A percentile compares a stretch with the other conserved stretches of the same genome.
These are phyloP conservation scores for Hemisphaericaspora nanyangensis DNA, from an alignment of 805 yeast species.

Conservation along the genomic window DNA sequence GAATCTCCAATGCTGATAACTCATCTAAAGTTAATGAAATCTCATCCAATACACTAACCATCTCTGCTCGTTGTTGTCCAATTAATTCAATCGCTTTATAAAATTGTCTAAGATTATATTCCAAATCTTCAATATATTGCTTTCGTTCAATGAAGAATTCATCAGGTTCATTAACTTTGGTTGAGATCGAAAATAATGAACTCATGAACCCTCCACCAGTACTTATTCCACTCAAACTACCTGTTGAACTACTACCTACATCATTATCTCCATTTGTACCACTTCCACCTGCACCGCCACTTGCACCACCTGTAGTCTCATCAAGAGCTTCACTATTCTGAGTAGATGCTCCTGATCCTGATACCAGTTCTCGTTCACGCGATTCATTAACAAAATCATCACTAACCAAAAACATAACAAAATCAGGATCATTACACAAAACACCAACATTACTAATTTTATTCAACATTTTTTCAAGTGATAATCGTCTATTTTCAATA, in stretches of 20 bases:
- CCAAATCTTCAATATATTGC: conserved; percentile 65
- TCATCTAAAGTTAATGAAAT: conserved; percentile 49
- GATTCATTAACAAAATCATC: conserved; percentile 66
- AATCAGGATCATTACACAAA: conserved; percentile 71
- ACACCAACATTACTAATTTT: conserved; percentile 57
- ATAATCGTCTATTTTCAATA: conserved; percentile 78
- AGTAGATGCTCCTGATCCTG: conserved; percentile 49
- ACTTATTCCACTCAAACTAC: not conserved
- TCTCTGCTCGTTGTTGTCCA: conserved; percentile 70
- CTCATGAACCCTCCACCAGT: conserved; percentile 52
- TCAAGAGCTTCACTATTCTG: conserved; percentile 33
- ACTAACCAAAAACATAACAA: conserved; percentile 71
- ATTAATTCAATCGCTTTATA: conserved; percentile 70
- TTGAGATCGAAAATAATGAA: conserved; percentile 64
- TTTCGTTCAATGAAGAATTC: conserved; percentile 70
- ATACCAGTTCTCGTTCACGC: conserved; percentile 61
- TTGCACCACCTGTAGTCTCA: conserved; percentile 10
- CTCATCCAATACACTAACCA: conserved; percentile 68
- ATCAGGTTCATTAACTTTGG: conserved; percentile 74
- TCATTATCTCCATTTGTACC: not conserved
- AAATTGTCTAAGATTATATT: conserved; percentile 65
- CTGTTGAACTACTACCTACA: conserved; percentile 1
- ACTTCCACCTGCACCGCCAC: not conserved
- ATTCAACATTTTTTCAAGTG: conserved; percentile 79
- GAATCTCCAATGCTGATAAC: conserved; percentile 71